A percentile compares a stretch with the other conserved stretches of the same genome.
These are phyloP conservation scores for Fibroporia radiculosa DNA, from an alignment of 768 basidiomycete species.

Conservation along the genomic window DNA sequence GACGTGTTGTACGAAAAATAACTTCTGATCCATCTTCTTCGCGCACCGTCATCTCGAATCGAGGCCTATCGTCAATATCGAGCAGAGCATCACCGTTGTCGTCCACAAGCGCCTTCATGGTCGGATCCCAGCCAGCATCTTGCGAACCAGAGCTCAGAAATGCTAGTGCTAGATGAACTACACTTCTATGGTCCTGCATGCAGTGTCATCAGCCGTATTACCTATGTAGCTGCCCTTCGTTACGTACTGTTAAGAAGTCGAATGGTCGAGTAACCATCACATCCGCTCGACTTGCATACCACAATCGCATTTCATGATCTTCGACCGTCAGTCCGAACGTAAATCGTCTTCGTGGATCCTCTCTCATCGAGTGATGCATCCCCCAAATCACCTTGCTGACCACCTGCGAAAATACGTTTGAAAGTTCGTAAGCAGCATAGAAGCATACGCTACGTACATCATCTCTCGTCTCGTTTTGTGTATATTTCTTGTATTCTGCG, in stretches of 20 bases:
- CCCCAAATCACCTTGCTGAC: constrained; percentile 20
- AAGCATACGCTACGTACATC: background rate
- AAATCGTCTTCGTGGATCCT: constrained; percentile 21
- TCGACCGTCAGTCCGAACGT: constrained; percentile 24
- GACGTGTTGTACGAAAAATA: constrained; percentile 1
- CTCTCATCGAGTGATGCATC: constrained; percentile 20
- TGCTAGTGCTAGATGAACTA: background rate
- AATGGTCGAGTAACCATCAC: constrained; percentile 13
- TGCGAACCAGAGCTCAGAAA: background rate
- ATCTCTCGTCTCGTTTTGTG: background rate
- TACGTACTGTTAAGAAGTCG: constrained; percentile 12
- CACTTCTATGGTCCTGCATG: background rate
- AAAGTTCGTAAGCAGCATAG: background rate
- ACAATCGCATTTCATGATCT: constrained; percentile 19
- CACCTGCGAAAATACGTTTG: constrained; percentile 2
- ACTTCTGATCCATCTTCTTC: background rate
- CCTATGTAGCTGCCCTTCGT: too few species aligned
- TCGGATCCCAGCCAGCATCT: background rate
- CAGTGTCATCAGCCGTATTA: too few species aligned
- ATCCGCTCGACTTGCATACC: constrained; percentile 20
- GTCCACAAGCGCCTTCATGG: background rate
- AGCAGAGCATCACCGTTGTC: background rate
- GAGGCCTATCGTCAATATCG: background rate
- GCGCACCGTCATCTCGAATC: background rate
- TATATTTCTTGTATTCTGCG: background rate